Conservation (phyloP, 2,329 filamentous ascomycete species). For the Scopulariopsis brevicaulis region DNA sequence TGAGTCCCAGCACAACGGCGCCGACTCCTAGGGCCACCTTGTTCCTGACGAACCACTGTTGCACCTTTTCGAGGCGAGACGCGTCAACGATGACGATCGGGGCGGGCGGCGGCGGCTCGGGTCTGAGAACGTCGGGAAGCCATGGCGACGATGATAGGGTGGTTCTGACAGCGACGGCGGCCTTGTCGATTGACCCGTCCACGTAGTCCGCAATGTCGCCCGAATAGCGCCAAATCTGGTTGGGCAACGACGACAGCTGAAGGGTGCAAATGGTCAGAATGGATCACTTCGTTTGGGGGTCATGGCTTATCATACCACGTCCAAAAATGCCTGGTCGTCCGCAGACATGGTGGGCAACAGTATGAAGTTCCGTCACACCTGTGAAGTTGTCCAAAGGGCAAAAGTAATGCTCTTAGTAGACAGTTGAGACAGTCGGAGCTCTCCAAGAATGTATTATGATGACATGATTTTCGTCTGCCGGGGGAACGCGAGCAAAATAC, state of each 20-base stretch:
- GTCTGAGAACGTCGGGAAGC: conserved; percentile 59
- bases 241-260: conserved; percentile 40
- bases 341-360: conserved; percentile 50
- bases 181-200: conserved; percentile 68
- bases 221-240: conserved; percentile 61
- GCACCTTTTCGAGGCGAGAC: conserved; percentile 37
- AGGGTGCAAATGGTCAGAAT: background rate
- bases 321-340: conserved; percentile 69
- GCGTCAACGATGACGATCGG: conserved; percentile 20
- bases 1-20: conserved; percentile 59
- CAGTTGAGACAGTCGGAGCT: background rate
- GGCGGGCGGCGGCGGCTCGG: conserved; percentile 32
- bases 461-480: background rate
- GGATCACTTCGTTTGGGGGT: background rate
- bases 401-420: background rate
- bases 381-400: background rate
- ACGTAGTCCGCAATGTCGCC: conserved; percentile 67
- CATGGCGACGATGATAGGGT: conserved; percentile 55
- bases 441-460: background rate
- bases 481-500: background rate
- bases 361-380: background rate
- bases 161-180: conserved; percentile 60
- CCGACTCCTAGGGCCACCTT: conserved; percentile 63
- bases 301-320: conserved; percentile 47
- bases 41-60: conserved; percentile 63